Base-by-base conservation (phyloP, 139 green algal species). In the Auxenochlorella protothecoides region DNA sequence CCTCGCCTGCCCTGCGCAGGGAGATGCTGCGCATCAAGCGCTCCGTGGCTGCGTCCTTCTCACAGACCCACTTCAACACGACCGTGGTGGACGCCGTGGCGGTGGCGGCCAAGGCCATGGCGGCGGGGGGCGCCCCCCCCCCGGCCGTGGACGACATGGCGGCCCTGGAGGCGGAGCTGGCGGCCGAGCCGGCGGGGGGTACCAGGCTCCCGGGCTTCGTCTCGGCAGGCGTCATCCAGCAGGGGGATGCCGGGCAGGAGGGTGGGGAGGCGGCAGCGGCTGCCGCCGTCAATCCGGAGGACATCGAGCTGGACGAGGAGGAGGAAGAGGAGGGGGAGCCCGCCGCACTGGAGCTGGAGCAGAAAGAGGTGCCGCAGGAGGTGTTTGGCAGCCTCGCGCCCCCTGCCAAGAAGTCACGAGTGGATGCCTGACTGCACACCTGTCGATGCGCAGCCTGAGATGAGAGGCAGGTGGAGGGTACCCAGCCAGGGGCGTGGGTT, bases 1-100 rank as follows among this genome's bases (percentile, higher is more conserved):
- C 27, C 27, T 44, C 27, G 27, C 27, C 66, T 51, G 10, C 5
- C 5, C 2, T 4, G 5, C 96, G 95, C 83, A 81, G 90, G 53
- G 95, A 99, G 78, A 99, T 99, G 95, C 86, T 97, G 79, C 88
- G 95, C 54, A 95, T 99, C 75, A 96, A 96, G 81, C 81, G 94
- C 68, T 91, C 76, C 12, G 92, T 96, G 56, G 78, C 79, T 2
- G 89, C 95, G 4, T 85, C 84, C 69, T 96, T 89, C 81, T 86
- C 75, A 62, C 81, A 93, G 79, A 83, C 82, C 55, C 87, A 93
- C 77, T 96, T 90, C 84, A 95, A 93, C 73, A 89, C 89, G n/a
- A 80, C 90, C 53, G 77, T 85, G 56, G 81, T 93, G 9, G 87
- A 92, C 68, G 79, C 89, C 55, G 75, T 80, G 2, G 74, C 74